Evolutionary conservation across 1,284 basidiomycete species (phyloP).

Genomic region (Inonotus obliquus): DNA sequence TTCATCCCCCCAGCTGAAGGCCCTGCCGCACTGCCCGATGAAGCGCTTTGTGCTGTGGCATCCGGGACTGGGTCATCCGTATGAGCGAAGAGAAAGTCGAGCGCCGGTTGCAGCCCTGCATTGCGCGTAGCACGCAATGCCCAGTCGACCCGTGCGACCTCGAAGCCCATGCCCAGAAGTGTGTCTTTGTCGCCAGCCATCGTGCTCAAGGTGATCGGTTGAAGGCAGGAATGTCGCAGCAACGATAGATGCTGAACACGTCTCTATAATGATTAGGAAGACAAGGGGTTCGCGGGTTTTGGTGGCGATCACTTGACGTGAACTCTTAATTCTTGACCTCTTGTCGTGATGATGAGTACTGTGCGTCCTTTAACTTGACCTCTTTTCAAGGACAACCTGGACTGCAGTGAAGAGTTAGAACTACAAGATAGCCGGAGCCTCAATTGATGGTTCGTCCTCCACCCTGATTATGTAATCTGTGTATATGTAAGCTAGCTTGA

Average conservation of each 20-base stretch:
- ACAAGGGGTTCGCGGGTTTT: too few species aligned
- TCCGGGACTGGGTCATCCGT: constrained; percentile 72
- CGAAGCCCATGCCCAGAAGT: constrained; percentile 83
- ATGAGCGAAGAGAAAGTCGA: constrained; percentile 83
- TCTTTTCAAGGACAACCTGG: too few species aligned
- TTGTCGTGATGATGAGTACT: too few species aligned
- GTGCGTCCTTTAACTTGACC: too few species aligned
- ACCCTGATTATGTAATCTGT: too few species aligned
- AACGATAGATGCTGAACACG: neutral
- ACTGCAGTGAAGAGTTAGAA: too few species aligned
- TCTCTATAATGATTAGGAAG: too few species aligned
- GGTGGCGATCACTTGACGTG: too few species aligned
- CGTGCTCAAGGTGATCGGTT: neutral
- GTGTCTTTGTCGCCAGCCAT: constrained; percentile 76
- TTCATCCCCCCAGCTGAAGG: constrained; percentile 39
- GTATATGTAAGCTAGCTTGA: too few species aligned
- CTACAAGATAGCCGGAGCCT: too few species aligned
- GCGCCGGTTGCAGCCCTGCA: constrained; percentile 81
- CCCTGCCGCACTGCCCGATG: constrained; percentile 23
- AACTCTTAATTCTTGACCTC: too few species aligned
- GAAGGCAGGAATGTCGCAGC: neutral
- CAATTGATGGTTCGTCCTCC: too few species aligned
- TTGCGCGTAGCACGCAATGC: constrained; percentile 77
- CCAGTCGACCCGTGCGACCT: constrained; percentile 81
- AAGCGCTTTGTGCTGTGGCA: constrained; percentile 30